phyloP scores from a whole-genome alignment of 2,329 filamentous ascomycete species.

The Fusarium musae region DNA sequence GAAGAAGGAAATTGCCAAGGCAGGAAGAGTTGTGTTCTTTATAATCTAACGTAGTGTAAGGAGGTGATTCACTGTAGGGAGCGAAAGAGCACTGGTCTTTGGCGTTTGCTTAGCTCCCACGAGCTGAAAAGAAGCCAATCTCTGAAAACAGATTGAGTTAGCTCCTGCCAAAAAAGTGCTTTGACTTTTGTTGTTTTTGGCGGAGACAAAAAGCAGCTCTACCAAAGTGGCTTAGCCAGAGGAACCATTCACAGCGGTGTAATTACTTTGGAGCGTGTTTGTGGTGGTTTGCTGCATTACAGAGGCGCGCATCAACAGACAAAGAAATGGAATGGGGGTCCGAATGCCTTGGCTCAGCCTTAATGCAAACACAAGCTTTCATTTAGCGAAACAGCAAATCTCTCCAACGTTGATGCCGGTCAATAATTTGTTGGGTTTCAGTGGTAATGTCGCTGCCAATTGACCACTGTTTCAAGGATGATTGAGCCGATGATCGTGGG shows the following conservation, averaged over 20 bases:
- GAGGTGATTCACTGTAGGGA: not conserved
- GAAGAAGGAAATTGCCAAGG: not conserved
- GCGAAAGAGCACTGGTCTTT: not conserved
- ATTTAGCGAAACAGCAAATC: not conserved
- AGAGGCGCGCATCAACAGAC: not conserved
- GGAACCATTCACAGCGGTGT: not conserved
- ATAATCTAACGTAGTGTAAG: not conserved
- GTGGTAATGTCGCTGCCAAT: not conserved
- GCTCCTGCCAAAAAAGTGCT: not conserved
- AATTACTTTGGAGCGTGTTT: not conserved
- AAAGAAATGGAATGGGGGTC: not conserved
- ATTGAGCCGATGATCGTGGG: not conserved
- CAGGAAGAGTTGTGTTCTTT: not conserved
- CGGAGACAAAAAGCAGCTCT: not conserved
- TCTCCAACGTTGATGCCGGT: not conserved
- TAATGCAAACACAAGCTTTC: not conserved
- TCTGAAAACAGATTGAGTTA: conserved; percentile 11
- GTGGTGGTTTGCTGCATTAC: not conserved
- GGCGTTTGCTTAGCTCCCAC: conserved; percentile 5
- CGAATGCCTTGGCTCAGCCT: not conserved
- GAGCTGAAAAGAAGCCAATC: conserved; percentile 15
- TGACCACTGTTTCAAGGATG: not conserved
- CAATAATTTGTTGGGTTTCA: not conserved
- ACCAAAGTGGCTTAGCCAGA: not conserved
- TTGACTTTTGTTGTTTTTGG: not conserved